Evolutionary conservation across 1,284 basidiomycete genomes (phyloP).

Genomic region (Puccinia polysora): DNA sequence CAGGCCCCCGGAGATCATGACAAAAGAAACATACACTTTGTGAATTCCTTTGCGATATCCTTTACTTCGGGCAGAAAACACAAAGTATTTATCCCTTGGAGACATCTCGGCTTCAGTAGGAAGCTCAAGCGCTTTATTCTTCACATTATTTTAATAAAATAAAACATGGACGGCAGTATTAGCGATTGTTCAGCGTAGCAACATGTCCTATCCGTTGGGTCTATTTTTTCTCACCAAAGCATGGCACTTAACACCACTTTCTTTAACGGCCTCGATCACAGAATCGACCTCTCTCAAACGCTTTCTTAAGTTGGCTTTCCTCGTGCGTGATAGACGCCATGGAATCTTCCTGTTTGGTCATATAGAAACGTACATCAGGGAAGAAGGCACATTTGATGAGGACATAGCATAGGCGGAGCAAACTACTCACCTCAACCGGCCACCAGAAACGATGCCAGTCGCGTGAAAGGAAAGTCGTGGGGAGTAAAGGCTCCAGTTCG

Average conservation of each 20-base stretch:
- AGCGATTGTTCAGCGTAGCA: background rate
- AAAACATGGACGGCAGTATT: background rate
- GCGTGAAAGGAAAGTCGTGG: constrained; percentile 3
- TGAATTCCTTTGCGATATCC: constrained; percentile 45
- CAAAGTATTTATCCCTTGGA: constrained; percentile 44
- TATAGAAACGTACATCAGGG: background rate
- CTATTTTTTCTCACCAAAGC: constrained; percentile 35
- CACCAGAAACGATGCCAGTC: background rate
- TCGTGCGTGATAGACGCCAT: constrained; percentile 41
- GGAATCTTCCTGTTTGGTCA: constrained; percentile 41
- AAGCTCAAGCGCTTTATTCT: constrained; percentile 39
- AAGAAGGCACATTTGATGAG: background rate
- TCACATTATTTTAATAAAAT: background rate
- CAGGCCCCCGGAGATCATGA: background rate
- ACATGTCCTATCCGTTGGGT: too few relatives aligned
- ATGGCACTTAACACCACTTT: constrained; percentile 40
- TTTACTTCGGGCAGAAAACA: constrained; percentile 38
- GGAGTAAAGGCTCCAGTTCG: background rate
- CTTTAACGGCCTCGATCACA: constrained; percentile 37
- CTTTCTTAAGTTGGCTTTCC: constrained; percentile 44
- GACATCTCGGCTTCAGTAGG: constrained; percentile 44
- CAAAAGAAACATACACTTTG: constrained; percentile 30
- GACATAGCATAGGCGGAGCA: background rate
- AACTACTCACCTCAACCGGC: constrained; percentile 5
- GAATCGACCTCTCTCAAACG: constrained; percentile 44